These are phyloP conservation scores for Amaranthus cruentus DNA, from an alignment of 148 eudicot species.

Conservation along the genomic window DNA sequence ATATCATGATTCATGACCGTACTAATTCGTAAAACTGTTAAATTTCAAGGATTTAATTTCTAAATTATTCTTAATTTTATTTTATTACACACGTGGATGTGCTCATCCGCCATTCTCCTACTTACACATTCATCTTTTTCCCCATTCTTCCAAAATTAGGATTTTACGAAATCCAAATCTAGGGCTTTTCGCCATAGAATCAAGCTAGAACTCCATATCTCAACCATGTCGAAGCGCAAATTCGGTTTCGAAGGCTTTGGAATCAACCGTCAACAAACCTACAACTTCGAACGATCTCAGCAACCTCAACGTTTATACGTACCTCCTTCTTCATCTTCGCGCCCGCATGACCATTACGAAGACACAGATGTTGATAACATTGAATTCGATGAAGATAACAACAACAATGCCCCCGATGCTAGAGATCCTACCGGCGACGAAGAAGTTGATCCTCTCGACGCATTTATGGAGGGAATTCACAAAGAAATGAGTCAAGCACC, in stretches of 20 bases:
- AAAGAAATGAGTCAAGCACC: constrained; percentile 79
- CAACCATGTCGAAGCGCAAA: constrained; percentile 82
- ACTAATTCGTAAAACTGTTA: too few species aligned
- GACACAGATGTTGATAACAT: constrained; percentile 88
- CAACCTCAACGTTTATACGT: constrained; percentile 56
- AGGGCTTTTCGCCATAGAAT: constrained; percentile 6
- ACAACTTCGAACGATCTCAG: constrained; percentile 73
- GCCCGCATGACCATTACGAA: constrained; percentile 72
- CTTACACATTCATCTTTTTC: neutral
- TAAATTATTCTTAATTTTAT: too few species aligned
- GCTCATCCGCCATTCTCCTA: neutral
- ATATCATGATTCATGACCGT: too few species aligned
- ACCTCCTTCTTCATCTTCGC: constrained; percentile 72
- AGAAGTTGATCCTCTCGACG: constrained; percentile 88
- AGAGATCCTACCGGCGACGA: constrained; percentile 24
- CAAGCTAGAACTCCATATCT: neutral
- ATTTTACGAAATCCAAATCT: constrained; percentile 3
- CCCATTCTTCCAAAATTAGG: constrained; percentile 13
- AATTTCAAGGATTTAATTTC: too few species aligned
- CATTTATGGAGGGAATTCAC: constrained; percentile 93
- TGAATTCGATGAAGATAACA: constrained; percentile 45
- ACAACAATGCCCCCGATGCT: constrained; percentile 6
- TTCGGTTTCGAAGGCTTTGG: constrained; percentile 95
- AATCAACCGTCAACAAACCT: constrained; percentile 71
- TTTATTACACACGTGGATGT: too few species aligned